Conservation (phyloP, 305 asterid species). For the Fraxinus albicans region DNA sequence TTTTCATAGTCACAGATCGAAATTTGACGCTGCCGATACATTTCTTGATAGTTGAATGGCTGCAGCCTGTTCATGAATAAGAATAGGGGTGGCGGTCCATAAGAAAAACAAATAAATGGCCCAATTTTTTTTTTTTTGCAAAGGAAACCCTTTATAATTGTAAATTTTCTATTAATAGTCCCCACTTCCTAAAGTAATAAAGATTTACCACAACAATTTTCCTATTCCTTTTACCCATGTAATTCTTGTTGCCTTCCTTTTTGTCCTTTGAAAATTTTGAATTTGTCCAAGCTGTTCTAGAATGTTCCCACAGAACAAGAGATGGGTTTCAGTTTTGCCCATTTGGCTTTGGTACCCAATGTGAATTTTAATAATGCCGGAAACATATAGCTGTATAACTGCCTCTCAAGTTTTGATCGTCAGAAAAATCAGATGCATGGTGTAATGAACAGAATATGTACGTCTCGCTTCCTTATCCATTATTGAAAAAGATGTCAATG, state of each 20-base stretch:
- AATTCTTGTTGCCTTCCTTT: neutral
- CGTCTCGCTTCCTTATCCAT: neutral
- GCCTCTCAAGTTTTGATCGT: neutral
- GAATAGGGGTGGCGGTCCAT: neutral
- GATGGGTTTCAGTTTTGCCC: neutral
- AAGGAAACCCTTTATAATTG: neutral
- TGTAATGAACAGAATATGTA: neutral
- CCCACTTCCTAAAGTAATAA: neutral
- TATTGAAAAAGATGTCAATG: neutral
- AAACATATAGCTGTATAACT: neutral
- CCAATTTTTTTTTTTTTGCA: neutral
- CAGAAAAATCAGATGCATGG: neutral
- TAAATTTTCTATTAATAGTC: neutral
- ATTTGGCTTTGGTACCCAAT: neutral
- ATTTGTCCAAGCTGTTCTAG: neutral
- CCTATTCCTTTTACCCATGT: neutral
- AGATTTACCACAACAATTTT: neutral
- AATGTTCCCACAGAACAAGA: neutral
- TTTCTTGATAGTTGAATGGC: neutral
- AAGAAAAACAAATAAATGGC: neutral
- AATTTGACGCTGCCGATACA: neutral
- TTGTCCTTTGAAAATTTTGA: neutral
- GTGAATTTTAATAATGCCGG: neutral
- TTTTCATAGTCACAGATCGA: neutral
- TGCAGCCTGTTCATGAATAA: neutral